phyloP scores from a whole-genome alignment of 208 protist genomes.

The Trypanosomatidae sp. region DNA sequence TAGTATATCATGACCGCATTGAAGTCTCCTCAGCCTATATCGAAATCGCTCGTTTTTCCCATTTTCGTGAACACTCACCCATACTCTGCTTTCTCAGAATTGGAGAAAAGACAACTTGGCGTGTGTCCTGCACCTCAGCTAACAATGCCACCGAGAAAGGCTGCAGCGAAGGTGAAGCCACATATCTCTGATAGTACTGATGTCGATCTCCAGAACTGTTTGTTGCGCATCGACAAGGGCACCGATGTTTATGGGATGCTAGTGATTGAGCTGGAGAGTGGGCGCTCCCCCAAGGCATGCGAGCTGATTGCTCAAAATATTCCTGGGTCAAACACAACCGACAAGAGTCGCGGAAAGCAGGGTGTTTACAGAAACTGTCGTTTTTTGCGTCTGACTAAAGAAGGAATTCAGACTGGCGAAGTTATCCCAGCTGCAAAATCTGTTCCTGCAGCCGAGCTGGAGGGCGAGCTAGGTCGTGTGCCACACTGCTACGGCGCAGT shows the following conservation, averaged over 20 bases:
- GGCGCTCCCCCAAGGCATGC: conserved; percentile 63
- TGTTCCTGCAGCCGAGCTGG: conserved; percentile 50
- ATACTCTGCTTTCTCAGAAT: not conserved
- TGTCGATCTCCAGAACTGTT: conserved; percentile 24
- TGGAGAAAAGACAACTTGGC: not conserved
- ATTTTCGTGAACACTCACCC: not conserved
- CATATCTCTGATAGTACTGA: conserved; percentile 19
- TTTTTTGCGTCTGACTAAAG: conserved; percentile 60
- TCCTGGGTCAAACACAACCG: conserved; percentile 27
- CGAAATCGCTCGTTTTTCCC: not conserved
- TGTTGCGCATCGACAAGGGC: conserved; percentile 29
- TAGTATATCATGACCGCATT: not conserved
- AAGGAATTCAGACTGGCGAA: conserved; percentile 78
- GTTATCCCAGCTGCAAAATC: conserved; percentile 33
- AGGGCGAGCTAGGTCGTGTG: conserved; percentile 60
- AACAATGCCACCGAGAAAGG: conserved; percentile 14
- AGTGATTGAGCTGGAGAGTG: conserved; percentile 28
- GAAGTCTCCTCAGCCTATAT: not conserved
- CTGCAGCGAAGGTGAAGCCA: conserved; percentile 16
- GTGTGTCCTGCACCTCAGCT: not conserved
- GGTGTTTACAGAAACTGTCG: conserved; percentile 53
- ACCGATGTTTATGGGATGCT: conserved; percentile 24
- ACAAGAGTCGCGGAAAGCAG: conserved; percentile 59
- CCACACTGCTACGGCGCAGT: conserved; percentile 54
- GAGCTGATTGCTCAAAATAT: conserved; percentile 69